These are phyloP conservation scores for Linderina pennispora DNA, from an alignment of 192 early-diverging fungal species.

Conservation along the genomic window DNA sequence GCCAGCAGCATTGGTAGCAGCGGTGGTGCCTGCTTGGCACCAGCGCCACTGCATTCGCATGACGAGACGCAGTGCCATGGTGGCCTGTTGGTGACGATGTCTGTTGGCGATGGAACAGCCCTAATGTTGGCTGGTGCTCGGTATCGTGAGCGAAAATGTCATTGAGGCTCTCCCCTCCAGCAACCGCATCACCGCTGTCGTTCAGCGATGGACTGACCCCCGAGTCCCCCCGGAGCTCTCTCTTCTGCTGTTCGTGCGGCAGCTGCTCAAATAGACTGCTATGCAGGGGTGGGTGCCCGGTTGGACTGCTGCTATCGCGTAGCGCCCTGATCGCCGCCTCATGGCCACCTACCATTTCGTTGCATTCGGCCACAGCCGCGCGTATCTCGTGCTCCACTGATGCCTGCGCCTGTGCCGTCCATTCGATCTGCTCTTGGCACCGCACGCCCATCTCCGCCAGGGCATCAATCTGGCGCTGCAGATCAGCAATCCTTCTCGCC, in stretches of 20 bases:
- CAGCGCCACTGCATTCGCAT: no score
- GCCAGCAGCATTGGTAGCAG: no score
- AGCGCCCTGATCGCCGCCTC: conserved; percentile 28
- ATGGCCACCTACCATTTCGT: conserved; percentile 32
- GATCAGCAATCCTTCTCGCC: neutral
- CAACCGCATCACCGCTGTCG: no score
- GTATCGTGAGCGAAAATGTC: conserved; percentile 34
- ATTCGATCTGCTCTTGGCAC: conserved; percentile 8
- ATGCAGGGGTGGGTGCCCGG: no score
- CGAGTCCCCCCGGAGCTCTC: no score
- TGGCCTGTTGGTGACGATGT: neutral
- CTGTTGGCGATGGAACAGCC: neutral
- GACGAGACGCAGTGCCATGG: no score
- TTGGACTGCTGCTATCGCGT: conserved; percentile 10
- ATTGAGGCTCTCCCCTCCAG: conserved; percentile 19
- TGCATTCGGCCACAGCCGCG: conserved; percentile 17
- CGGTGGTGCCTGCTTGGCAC: no score
- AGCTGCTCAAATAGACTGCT: no score
- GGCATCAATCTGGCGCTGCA: neutral
- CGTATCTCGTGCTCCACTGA: conserved; percentile 10
- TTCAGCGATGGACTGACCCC: no score
- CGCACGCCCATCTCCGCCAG: conserved; percentile 1
- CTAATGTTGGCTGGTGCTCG: no score
- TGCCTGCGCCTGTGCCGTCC: conserved; percentile 1
- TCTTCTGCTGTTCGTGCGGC: no score